Conservation (phyloP, 495 filamentous ascomycete genomes). For the Parmelia sp. region DNA sequence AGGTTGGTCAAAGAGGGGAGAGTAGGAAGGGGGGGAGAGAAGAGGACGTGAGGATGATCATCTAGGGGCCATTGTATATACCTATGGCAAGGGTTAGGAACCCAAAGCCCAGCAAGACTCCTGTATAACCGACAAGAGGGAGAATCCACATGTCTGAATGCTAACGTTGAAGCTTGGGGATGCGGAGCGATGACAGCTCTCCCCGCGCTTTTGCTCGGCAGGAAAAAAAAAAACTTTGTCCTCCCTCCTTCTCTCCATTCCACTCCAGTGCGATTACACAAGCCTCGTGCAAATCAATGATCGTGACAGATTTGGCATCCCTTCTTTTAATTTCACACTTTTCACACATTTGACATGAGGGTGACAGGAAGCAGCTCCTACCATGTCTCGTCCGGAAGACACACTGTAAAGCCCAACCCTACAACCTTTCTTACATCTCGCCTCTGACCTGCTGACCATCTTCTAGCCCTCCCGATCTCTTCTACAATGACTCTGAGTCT, state of each 20-base stretch:
- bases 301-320: background rate
- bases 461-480: slow-evolving; percentile 82
- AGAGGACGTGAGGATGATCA: too few relatives aligned
- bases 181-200: background rate
- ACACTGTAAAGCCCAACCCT: slow-evolving; percentile 54
- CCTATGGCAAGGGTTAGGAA: slow-evolving; percentile 93
- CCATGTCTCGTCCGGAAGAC: slow-evolving; percentile 95
- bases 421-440: background rate
- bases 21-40: slow-evolving; percentile 15
- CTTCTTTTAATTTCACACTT: background rate
- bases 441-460: background rate
- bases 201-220: background rate
- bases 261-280: background rate
- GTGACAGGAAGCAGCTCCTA: slow-evolving; percentile 26
- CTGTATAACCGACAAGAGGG: slow-evolving; percentile 80
- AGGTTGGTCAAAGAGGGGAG: slow-evolving; percentile 1
- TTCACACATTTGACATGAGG: background rate
- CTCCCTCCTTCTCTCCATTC: background rate
- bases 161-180: background rate
- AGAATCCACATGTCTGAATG: slow-evolving; percentile 72
- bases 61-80: slow-evolving; percentile 33
- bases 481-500: slow-evolving; percentile 92
- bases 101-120: slow-evolving; percentile 78
- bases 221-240: background rate
- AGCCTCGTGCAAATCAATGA: background rate